phyloP scores from a whole-genome alignment of 139 green algal genomes.

The Desmodesmus armatus region DNA sequence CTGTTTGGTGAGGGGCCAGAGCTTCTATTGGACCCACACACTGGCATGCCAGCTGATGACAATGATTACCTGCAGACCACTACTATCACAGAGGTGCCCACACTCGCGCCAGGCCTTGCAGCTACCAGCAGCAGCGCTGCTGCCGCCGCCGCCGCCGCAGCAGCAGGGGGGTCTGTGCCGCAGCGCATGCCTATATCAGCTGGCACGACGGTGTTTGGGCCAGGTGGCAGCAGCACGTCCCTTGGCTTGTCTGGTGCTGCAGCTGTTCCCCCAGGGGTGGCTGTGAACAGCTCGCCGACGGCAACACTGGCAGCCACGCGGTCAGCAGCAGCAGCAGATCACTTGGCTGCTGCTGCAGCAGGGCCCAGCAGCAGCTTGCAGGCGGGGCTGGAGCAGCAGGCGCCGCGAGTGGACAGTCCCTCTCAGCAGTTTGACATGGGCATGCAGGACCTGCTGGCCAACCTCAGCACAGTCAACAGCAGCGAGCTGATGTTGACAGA shows the following conservation, averaged over 20 bases:
- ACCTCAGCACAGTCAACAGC: neutral
- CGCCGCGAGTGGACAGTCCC: constrained; percentile 39
- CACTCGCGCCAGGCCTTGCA: too few species aligned
- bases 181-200: constrained; percentile 5
- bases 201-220: neutral
- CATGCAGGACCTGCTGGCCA: constrained; percentile 22
- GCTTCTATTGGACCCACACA: neutral
- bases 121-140: constrained; percentile 1
- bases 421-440: constrained; percentile 14
- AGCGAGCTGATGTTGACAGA: constrained; percentile 49
- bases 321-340: neutral
- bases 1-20: too few species aligned
- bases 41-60: neutral
- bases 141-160: neutral
- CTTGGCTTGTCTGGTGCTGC: too few species aligned
- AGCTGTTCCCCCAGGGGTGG: too few species aligned
- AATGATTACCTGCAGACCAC: constrained; percentile 16
- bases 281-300: too few species aligned
- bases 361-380: neutral
- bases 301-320: too few species aligned
- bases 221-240: neutral
- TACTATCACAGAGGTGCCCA: constrained; percentile 31
- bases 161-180: neutral
- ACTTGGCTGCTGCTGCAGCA: neutral
- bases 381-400: neutral